Conservation (phyloP, 305 asterid species). For the Solanum hybrid region DNA sequence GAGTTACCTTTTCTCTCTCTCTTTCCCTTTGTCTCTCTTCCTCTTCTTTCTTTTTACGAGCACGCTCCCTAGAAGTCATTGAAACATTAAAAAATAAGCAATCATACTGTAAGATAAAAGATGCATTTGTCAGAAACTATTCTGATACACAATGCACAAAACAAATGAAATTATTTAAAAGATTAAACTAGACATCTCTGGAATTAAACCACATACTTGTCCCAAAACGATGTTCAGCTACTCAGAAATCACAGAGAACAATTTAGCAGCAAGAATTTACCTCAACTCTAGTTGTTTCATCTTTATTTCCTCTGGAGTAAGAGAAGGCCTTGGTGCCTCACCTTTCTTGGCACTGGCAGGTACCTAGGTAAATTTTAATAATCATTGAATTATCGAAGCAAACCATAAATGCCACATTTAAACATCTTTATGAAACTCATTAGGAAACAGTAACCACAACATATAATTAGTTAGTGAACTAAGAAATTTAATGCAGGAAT, state of each 20-base stretch:
- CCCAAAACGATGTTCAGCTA: background rate
- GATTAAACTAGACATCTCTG: background rate
- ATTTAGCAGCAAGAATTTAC: constrained; percentile 23
- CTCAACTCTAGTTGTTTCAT: constrained; percentile 70
- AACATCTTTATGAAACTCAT: background rate
- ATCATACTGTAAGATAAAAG: background rate
- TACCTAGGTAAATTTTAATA: constrained; percentile 39
- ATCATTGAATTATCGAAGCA: background rate
- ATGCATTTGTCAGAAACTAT: background rate
- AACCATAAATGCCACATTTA: background rate
- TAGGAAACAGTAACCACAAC: background rate
- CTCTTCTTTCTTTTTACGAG: constrained; percentile 98
- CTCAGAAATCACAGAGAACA: background rate
- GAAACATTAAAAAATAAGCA: background rate
- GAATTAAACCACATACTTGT: background rate
- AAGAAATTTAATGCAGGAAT: background rate
- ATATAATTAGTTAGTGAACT: background rate
- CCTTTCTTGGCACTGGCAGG: constrained; percentile 51
- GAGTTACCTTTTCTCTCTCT: constrained; percentile 84
- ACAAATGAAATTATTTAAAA: background rate
- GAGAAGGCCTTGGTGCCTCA: constrained; percentile 62
- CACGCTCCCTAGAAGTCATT: constrained; percentile 42
- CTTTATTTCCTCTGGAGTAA: constrained; percentile 83
- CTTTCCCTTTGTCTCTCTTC: constrained; percentile 89
- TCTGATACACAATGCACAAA: background rate